These are phyloP conservation scores for Scheffersomyces lignosus DNA, from an alignment of 805 yeast genomes.

Conservation along the genomic window DNA sequence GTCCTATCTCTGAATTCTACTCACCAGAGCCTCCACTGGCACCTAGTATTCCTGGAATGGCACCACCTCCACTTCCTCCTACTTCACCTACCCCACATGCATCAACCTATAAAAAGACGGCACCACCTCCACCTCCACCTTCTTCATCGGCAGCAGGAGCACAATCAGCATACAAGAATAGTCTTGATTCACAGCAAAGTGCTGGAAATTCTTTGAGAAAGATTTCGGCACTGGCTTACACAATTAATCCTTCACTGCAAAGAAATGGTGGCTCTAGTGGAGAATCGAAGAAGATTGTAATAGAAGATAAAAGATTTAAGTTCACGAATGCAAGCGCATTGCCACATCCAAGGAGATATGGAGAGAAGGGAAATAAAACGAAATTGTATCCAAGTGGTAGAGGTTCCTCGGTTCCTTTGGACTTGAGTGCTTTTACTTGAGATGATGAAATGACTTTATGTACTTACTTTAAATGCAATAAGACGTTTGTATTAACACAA, in stretches of 20 bases:
- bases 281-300: constrained; percentile 36
- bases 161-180: constrained; percentile 11
- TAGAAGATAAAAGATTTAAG: constrained; percentile 70
- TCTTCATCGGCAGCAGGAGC: constrained; percentile 18
- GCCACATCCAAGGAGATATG: constrained; percentile 86
- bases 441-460: too few relatives aligned
- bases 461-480: too few relatives aligned
- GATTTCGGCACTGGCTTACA: constrained; percentile 65
- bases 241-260: constrained; percentile 46
- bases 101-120: constrained; percentile 18
- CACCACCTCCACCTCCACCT: constrained; percentile 36
- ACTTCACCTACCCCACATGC: constrained; percentile 10
- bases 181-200: constrained; percentile 41
- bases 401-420: constrained; percentile 87
- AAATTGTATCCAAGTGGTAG: constrained; percentile 94
- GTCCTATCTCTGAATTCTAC: too few relatives aligned
- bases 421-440: constrained; percentile 38
- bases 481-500: too few relatives aligned
- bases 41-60: too few relatives aligned
- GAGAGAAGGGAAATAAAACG: constrained; percentile 46
- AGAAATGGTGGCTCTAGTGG: constrained; percentile 15
- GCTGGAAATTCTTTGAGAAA: constrained; percentile 56
- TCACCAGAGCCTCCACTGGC: too few relatives aligned
- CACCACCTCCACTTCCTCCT: constrained; percentile 17
- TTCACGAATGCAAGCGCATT: constrained; percentile 67